phyloP scores from a whole-genome alignment of 1,284 basidiomycete genomes.

The Exobasidium rhododendri region DNA sequence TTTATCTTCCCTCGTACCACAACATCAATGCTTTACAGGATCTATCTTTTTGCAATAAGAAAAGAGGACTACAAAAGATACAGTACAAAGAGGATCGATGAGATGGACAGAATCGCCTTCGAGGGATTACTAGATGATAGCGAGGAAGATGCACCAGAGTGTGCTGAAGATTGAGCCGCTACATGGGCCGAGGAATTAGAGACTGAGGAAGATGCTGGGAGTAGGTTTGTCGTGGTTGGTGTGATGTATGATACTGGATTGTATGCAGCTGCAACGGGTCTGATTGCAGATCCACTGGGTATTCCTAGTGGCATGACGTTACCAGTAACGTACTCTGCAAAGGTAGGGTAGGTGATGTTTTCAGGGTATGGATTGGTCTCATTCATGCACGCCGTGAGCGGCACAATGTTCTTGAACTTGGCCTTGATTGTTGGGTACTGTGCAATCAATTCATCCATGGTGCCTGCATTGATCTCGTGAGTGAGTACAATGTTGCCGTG shows the following conservation, averaged over 20 bases:
- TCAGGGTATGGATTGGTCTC: constrained; percentile 29
- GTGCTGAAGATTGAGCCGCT: too few relatives aligned
- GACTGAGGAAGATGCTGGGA: neutral
- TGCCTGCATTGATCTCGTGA: constrained; percentile 49
- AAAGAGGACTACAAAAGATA: too few relatives aligned
- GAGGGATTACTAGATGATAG: too few relatives aligned
- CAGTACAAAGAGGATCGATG: too few relatives aligned
- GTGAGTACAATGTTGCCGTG: constrained; percentile 48
- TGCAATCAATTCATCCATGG: constrained; percentile 45
- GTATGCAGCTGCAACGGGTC: neutral
- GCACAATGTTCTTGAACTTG: constrained; percentile 50
- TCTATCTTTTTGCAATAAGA: neutral
- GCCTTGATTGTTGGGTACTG: constrained; percentile 42
- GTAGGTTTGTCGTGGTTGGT: neutral
- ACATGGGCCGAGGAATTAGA: too few relatives aligned
- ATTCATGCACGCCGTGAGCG: constrained; percentile 52
- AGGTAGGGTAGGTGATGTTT: constrained; percentile 23
- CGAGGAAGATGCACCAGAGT: too few relatives aligned
- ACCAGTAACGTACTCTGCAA: constrained; percentile 20
- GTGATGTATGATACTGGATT: neutral
- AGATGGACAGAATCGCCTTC: too few relatives aligned
- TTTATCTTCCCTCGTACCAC: neutral
- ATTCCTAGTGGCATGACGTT: constrained; percentile 33
- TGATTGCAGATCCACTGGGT: constrained; percentile 17
- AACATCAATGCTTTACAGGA: neutral